phyloP scores from a whole-genome alignment of 2,329 filamentous ascomycete genomes.

The Aspergillus luchuensis region DNA sequence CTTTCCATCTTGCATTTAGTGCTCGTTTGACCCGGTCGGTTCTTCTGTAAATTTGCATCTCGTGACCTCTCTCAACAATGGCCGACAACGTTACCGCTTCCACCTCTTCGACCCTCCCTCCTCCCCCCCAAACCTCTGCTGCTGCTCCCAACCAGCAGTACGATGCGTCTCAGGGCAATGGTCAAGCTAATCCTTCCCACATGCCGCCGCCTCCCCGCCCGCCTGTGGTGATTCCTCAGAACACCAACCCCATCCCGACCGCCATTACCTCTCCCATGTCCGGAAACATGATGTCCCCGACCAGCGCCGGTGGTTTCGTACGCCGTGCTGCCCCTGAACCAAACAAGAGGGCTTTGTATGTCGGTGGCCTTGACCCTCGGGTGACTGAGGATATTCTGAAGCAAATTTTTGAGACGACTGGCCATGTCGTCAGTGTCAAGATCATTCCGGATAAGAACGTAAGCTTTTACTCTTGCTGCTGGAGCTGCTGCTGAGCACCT shows the following conservation, averaged over 20 bases:
- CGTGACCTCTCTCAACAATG: conserved; percentile 58
- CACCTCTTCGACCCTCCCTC: conserved; percentile 66
- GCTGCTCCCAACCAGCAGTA: conserved; percentile 71
- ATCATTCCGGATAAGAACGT: conserved; percentile 99
- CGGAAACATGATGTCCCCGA: conserved; percentile 78
- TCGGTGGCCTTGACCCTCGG: conserved; percentile 89
- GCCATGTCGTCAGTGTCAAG: conserved; percentile 97
- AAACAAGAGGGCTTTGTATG: conserved; percentile 96
- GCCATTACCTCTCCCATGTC: conserved; percentile 88
- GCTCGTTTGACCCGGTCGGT: conserved; percentile 23
- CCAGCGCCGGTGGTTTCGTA: conserved; percentile 75
- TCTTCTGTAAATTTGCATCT: conserved; percentile 24
- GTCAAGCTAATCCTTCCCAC: conserved; percentile 69
- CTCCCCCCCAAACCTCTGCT: conserved; percentile 67
- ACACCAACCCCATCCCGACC: conserved; percentile 92
- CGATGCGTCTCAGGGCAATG: conserved; percentile 70
- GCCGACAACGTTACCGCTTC: conserved; percentile 71
- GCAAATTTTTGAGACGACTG: conserved; percentile 98
- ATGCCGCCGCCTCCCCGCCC: conserved; percentile 90
- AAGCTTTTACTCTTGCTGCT: conserved; percentile 48
- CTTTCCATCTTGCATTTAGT: conserved; percentile 25
- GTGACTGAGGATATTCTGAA: conserved; percentile 95
- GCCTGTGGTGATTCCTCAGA: conserved; percentile 83
- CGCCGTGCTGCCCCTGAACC: conserved; percentile 94
- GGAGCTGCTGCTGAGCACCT: neutral